A percentile compares a stretch with the other conserved stretches of the same genome.
Evolutionary conservation across 169 alveolate genomes (phyloP).

Genomic region (Cryptosporidium bovis): DNA sequence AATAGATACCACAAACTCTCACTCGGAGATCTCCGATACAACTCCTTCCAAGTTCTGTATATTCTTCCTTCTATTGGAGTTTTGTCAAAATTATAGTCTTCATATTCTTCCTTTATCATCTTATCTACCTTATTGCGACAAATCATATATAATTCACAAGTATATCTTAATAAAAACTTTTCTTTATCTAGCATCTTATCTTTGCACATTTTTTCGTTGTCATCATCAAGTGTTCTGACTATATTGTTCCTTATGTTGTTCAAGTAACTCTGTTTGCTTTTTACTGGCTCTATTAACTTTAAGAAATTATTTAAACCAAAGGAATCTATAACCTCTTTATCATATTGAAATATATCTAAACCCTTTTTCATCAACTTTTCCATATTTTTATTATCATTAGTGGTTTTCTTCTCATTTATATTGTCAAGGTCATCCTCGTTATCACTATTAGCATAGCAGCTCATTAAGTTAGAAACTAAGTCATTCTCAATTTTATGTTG

Average conservation of each 20-base stretch:
- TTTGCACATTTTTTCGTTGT: neutral
- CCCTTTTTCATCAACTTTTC: neutral
- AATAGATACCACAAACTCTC: conserved; percentile 57
- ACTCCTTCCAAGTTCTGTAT: conserved; percentile 30
- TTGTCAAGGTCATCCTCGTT: neutral
- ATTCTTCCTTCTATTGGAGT: conserved; percentile 4
- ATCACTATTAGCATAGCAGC: neutral
- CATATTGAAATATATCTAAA: neutral
- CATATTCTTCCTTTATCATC: conserved; percentile 2
- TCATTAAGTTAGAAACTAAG: neutral
- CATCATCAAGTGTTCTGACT: neutral
- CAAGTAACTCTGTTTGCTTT: neutral
- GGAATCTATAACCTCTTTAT: conserved; percentile 1
- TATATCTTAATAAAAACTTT: conserved; percentile 23
- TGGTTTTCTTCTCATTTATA: neutral
- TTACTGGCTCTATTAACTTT: conserved; percentile 23
- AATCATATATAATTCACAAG: conserved; percentile 68
- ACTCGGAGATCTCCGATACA: conserved; percentile 51
- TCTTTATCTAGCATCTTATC: neutral
- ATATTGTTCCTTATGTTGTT: neutral
- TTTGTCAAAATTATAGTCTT: conserved; percentile 11
- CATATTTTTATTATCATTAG: no score
- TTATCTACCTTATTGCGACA: neutral
- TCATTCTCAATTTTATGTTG: neutral
- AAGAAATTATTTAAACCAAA: conserved; percentile 8